Evolutionary conservation across 2,329 filamentous ascomycete species (phyloP), one percentile per base, ranked within the genome.

Genomic region (Aspergillus fischeri): DNA sequence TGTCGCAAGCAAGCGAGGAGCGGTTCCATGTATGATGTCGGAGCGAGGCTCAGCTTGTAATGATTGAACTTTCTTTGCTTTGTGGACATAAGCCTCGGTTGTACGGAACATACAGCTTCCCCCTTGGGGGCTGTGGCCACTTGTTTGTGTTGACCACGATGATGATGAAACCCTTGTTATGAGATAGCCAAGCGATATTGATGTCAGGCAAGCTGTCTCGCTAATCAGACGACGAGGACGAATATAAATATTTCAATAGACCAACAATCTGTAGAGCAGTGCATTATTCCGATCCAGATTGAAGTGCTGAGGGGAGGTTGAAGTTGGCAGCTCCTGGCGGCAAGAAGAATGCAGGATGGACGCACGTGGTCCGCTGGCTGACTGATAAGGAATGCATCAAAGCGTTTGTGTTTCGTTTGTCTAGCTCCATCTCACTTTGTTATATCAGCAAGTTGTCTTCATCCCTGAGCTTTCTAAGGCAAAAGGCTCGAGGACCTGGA

Each of bases 1-100:
- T 56, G 60, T 65, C 65, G 62, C 65, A 64, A 67, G 60, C 62
- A 61, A 67, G 65, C 65, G 65, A 70, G 69, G 65, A 64, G 62
- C 68, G 59, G 58, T 60, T 65, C 56, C 59, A 57, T 64, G 62
- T 65, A 63, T 63, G 62, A 66, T 60, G 57, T 57, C 52, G 56
- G 56, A 58, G 59, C 50, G 56, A 65, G 60, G 58, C 59, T 62
- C 59, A 56, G 55, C 53, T 57, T 60, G 52, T 63, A 53, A 64
- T 57, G 63, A 64, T 63, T 60, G 56, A 54, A 57, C 53, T 59
- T 44, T 58, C 50, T 49, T 53, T 56, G 29, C 45, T 27, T 32
- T 32, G 32, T 38, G 29, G 55, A 45, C 49, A 50, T 52, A 49
- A 48, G 52, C 49, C 51, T 55, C 27, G 44, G 49, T 38, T 28